Conservation (phyloP, 768 basidiomycete species). For the Leccinum obscurum region DNA sequence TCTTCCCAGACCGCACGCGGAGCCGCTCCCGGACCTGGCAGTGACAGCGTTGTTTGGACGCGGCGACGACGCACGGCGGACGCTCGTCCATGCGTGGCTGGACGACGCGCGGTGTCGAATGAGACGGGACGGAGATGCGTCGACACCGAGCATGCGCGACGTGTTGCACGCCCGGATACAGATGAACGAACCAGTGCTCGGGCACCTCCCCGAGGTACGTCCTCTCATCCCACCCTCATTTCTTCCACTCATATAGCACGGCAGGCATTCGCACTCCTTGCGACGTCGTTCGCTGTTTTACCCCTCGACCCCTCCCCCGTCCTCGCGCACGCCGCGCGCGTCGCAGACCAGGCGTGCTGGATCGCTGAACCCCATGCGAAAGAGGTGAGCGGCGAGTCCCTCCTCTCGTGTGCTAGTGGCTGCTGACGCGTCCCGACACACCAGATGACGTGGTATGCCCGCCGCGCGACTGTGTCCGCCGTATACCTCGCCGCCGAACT, state of each 20-base stretch:
- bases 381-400: constrained; percentile 46
- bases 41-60: constrained; percentile 72
- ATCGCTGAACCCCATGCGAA: constrained; percentile 51
- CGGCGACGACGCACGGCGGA: constrained; percentile 63
- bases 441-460: constrained; percentile 74
- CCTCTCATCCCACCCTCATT: not conserved
- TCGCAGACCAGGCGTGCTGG: constrained; percentile 75
- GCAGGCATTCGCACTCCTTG: constrained; percentile 73
- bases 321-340: constrained; percentile 54
- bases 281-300: constrained; percentile 48
- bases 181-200: constrained; percentile 67
- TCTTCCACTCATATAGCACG: not conserved
- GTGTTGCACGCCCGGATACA: constrained; percentile 56
- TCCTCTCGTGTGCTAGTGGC: not conserved
- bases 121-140: constrained; percentile 17
- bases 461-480: constrained; percentile 61
- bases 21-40: constrained; percentile 68
- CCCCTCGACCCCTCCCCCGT: constrained; percentile 62
- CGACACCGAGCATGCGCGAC: constrained; percentile 40
- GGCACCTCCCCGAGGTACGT: constrained; percentile 66
- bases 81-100: constrained; percentile 73
- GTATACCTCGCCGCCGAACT: constrained; percentile 79
- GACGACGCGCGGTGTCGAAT: constrained; percentile 62
- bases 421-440: not conserved
- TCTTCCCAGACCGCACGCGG: constrained; percentile 47